These are phyloP conservation scores for Nicotiana tabacum DNA, from an alignment of 257 asterid genomes.

Conservation along the genomic window DNA sequence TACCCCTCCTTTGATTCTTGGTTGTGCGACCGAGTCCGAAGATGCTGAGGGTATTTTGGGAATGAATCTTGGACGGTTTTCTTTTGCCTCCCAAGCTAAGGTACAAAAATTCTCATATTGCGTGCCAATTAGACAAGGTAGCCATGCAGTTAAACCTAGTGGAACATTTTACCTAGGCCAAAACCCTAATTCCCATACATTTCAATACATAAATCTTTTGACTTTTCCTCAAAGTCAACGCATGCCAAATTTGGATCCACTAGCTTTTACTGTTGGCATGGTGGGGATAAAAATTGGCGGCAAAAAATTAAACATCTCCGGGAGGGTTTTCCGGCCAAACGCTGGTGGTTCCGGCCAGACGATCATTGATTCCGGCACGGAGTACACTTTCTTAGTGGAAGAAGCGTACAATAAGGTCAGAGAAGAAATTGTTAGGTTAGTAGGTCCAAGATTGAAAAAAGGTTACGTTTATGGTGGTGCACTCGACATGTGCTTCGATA, in stretches of 20 bases:
- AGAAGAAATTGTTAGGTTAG: constrained; percentile 45
- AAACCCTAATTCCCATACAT: constrained; percentile 49
- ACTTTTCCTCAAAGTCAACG: constrained; percentile 56
- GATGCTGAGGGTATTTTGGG: constrained; percentile 85
- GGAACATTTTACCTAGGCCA: constrained; percentile 68
- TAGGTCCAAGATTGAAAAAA: constrained; percentile 46
- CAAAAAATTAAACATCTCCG: constrained; percentile 40
- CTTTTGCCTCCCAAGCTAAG: constrained; percentile 73
- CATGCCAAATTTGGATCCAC: constrained; percentile 72
- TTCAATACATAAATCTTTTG: constrained; percentile 39
- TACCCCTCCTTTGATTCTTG: constrained; percentile 85
- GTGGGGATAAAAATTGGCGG: constrained; percentile 53
- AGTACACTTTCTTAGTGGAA: constrained; percentile 70
- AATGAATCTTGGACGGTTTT: constrained; percentile 76
- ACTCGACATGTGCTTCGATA: constrained; percentile 78
- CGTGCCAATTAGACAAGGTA: constrained; percentile 40
- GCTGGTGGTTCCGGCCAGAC: constrained; percentile 88
- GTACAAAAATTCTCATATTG: constrained; percentile 71
- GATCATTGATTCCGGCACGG: constrained; percentile 81
- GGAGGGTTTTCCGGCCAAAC: constrained; percentile 54
- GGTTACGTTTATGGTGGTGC: constrained; percentile 58
- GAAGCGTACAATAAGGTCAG: constrained; percentile 53
- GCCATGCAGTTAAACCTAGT: constrained; percentile 26
- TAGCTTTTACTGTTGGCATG: constrained; percentile 67
- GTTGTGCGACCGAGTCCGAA: constrained; percentile 56